These are phyloP conservation scores for Pseudozyma pruni DNA, from an alignment of 1,284 basidiomycete genomes.

Conservation along the genomic window DNA sequence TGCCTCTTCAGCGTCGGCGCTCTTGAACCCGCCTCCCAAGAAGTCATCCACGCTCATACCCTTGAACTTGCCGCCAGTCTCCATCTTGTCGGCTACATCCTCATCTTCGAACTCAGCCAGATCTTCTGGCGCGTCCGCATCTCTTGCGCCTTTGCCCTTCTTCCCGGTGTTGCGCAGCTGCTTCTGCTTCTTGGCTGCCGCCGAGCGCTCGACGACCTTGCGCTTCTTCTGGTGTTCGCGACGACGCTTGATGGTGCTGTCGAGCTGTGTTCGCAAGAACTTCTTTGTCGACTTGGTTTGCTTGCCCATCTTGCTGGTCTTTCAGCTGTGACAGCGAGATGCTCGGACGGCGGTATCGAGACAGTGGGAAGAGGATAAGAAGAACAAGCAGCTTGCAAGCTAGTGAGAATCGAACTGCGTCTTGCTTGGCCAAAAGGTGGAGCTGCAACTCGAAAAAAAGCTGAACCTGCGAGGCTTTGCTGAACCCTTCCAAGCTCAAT, in stretches of 20 bases:
- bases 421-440: constrained; percentile 6
- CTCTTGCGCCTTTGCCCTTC: constrained; percentile 19
- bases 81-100: constrained; percentile 30
- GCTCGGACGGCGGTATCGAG: neutral
- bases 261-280: constrained; percentile 60
- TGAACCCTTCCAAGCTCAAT: constrained; percentile 12
- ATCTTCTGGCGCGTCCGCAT: constrained; percentile 22
- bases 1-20: constrained; percentile 42
- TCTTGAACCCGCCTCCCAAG: constrained; percentile 63
- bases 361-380: neutral
- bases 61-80: constrained; percentile 22
- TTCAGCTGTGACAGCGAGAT: neutral
- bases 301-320: constrained; percentile 55
- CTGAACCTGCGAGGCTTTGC: neutral
- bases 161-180: constrained; percentile 44
- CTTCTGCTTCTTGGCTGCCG: constrained; percentile 42
- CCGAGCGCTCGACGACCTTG: constrained; percentile 49
- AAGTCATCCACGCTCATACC: constrained; percentile 66
- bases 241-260: constrained; percentile 60
- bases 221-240: constrained; percentile 61
- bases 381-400: neutral
- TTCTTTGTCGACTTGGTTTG: constrained; percentile 64
- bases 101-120: constrained; percentile 43
- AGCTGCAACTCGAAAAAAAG: constrained; percentile 6
- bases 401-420: too few relatives aligned